Evolutionary conservation across 257 asterid genomes (phyloP).

Genomic region (Osmanthus fragrans): DNA sequence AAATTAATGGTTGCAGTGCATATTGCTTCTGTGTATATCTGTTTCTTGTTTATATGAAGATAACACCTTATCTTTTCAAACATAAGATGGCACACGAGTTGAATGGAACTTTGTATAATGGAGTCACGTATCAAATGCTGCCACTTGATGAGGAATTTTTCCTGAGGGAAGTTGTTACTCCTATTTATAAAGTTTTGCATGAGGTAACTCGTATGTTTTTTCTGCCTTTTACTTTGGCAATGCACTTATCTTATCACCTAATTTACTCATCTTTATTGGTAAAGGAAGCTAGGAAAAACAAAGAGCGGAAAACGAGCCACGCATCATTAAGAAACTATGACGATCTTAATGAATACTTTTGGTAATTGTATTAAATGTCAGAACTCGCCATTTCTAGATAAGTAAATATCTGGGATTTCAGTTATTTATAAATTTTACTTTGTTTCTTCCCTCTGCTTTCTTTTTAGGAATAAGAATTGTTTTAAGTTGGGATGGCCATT

Average conservation of each 20-base stretch:
- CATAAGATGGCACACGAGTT: constrained; percentile 85
- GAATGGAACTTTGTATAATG: constrained; percentile 61
- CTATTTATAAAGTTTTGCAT: constrained; percentile 76
- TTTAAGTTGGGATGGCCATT: constrained; percentile 90
- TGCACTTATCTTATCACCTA: constrained; percentile 20
- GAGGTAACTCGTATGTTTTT: constrained; percentile 50
- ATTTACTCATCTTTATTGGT: constrained; percentile 42
- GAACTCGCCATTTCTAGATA: constrained; percentile 16
- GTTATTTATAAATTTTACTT: constrained; percentile 10
- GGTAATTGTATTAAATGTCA: constrained; percentile 52
- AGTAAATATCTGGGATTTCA: constrained; percentile 1
- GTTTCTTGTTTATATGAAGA: constrained; percentile 5
- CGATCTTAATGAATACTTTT: constrained; percentile 92
- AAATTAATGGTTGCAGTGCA: constrained; percentile 12
- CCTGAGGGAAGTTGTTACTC: constrained; percentile 80
- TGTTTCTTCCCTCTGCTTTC: constrained; percentile 20
- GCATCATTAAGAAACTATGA: constrained; percentile 97
- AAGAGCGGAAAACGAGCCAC: constrained; percentile 89
- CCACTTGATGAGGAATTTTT: constrained; percentile 75
- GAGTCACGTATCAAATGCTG: constrained; percentile 54
- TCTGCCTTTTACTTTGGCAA: constrained; percentile 4
- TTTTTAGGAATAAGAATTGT: constrained; percentile 73
- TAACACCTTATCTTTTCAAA: constrained; percentile 23
- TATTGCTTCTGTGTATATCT: background rate
- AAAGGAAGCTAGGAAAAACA: constrained; percentile 93